These are phyloP conservation scores for Myxozyma sirexii DNA, from an alignment of 805 yeast genomes.

Conservation along the genomic window DNA sequence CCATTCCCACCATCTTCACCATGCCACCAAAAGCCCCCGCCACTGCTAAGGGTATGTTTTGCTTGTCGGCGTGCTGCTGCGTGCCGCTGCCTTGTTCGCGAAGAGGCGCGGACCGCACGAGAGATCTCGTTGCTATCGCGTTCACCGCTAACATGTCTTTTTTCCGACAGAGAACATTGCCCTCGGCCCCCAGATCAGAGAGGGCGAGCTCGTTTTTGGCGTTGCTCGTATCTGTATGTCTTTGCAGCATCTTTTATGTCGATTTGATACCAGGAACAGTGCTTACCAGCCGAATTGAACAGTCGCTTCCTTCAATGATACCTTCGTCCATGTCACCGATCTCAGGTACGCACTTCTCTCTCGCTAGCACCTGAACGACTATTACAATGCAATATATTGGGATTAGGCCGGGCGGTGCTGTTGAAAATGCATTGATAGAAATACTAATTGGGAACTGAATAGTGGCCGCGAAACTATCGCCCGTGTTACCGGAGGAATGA, in stretches of 20 bases:
- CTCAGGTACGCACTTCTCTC: constrained; percentile 43
- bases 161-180: constrained; percentile 47
- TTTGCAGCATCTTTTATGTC: not conserved
- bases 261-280: not conserved
- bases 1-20: constrained; percentile 1
- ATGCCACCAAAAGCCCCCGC: constrained; percentile 29
- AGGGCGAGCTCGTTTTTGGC: constrained; percentile 99
- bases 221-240: constrained; percentile 90
- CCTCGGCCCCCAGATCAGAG: constrained; percentile 88
- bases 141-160: constrained; percentile 1
- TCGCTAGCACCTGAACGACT: not conserved
- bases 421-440: not conserved
- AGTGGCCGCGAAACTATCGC: constrained; percentile 99
- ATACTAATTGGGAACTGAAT: constrained; percentile 4
- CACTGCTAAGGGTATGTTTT: constrained; percentile 24
- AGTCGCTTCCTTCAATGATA: constrained; percentile 98
- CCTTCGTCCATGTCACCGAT: constrained; percentile 99
- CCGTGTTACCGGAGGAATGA: constrained; percentile 99
- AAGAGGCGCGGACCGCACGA: not conserved
- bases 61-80: not conserved
- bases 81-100: not conserved
- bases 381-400: not conserved
- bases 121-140: no score
- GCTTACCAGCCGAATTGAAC: not conserved
- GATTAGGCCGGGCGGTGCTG: not conserved